These are phyloP conservation scores for Beauveria pseudobassiana DNA, from an alignment of 2,329 filamentous ascomycete genomes.

Conservation along the genomic window DNA sequence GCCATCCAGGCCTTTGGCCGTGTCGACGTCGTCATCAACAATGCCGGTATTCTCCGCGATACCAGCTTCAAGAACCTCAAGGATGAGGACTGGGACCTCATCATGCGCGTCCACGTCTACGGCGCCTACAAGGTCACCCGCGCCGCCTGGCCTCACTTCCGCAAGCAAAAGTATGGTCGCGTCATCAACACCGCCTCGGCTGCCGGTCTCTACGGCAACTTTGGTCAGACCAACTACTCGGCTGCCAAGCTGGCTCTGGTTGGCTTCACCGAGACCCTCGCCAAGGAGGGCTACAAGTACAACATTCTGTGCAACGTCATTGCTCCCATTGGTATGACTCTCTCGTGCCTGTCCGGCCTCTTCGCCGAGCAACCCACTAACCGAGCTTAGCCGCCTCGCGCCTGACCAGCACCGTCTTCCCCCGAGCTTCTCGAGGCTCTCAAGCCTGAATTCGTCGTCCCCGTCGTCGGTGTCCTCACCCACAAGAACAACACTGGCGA, in stretches of 20 bases:
- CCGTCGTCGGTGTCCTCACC: slow-evolving; percentile 78
- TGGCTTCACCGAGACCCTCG: slow-evolving; percentile 94
- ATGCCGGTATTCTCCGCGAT: slow-evolving; percentile 91
- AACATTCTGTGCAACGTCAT: slow-evolving; percentile 95
- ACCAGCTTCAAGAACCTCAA: slow-evolving; percentile 98
- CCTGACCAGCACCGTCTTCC: slow-evolving; percentile 94
- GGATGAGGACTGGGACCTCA: slow-evolving; percentile 92
- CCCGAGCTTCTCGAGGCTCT: slow-evolving; percentile 81
- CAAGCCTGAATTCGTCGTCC: slow-evolving; percentile 92
- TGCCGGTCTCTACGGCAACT: slow-evolving; percentile 89
- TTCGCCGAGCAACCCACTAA: slow-evolving; percentile 13
- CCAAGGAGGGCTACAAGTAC: slow-evolving; percentile 96
- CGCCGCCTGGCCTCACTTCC: slow-evolving; percentile 95
- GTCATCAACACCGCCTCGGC: slow-evolving; percentile 97
- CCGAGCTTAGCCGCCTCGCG: slow-evolving; percentile 64
- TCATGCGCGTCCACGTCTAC: slow-evolving; percentile 85
- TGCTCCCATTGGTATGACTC: slow-evolving; percentile 61
- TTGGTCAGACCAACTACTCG: slow-evolving; percentile 94
- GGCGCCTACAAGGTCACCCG: slow-evolving; percentile 92
- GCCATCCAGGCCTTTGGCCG: slow-evolving; percentile 76
- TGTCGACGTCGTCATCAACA: slow-evolving; percentile 94
- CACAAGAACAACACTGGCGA: slow-evolving; percentile 79
- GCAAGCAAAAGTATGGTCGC: slow-evolving; percentile 96
- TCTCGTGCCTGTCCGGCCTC: background rate
- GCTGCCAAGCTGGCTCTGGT: slow-evolving; percentile 93